Conservation (phyloP, 2,329 filamentous ascomycete species). For the Samsoniella hepiali region DNA sequence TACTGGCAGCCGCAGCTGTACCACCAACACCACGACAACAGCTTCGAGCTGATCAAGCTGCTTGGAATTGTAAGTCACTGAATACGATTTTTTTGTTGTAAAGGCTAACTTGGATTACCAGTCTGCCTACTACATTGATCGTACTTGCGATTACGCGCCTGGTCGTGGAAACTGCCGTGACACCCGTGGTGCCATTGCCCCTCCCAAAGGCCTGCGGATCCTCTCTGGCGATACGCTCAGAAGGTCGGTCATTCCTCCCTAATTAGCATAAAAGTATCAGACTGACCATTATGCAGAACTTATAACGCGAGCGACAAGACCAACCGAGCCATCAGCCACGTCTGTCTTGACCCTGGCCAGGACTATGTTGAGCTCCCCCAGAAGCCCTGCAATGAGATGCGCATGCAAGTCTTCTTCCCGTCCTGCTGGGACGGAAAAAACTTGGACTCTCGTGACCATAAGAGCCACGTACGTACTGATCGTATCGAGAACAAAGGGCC, state of each 20-base stretch:
- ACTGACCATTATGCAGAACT: conserved; percentile 27
- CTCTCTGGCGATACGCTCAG: conserved; percentile 58
- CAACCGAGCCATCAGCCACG: conserved; percentile 51
- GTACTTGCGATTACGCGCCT: conserved; percentile 28
- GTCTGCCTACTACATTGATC: conserved; percentile 29
- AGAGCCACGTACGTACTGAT: conserved; percentile 45
- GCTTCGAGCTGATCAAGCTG: conserved; percentile 42
- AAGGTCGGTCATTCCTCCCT: conserved; percentile 20
- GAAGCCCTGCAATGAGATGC: conserved; percentile 50
- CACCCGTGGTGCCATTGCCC: conserved; percentile 45
- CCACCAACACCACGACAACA: conserved; percentile 52
- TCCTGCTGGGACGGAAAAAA: conserved; percentile 62
- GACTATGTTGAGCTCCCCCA: conserved; percentile 53
- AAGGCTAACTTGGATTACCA: conserved; percentile 3
- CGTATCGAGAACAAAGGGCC: neutral
- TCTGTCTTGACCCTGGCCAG: conserved; percentile 47
- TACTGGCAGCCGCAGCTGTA: conserved; percentile 65
- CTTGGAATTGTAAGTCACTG: conserved; percentile 26
- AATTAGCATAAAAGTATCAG: neutral
- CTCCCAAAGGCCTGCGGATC: conserved; percentile 63
- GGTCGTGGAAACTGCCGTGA: conserved; percentile 26
- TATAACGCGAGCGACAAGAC: conserved; percentile 43
- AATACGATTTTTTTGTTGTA: neutral
- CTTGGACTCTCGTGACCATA: conserved; percentile 52
- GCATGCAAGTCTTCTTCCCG: conserved; percentile 56